These are phyloP conservation scores for Xylariaceae sp. DNA, from an alignment of 2,329 filamentous ascomycete species.

Conservation along the genomic window DNA sequence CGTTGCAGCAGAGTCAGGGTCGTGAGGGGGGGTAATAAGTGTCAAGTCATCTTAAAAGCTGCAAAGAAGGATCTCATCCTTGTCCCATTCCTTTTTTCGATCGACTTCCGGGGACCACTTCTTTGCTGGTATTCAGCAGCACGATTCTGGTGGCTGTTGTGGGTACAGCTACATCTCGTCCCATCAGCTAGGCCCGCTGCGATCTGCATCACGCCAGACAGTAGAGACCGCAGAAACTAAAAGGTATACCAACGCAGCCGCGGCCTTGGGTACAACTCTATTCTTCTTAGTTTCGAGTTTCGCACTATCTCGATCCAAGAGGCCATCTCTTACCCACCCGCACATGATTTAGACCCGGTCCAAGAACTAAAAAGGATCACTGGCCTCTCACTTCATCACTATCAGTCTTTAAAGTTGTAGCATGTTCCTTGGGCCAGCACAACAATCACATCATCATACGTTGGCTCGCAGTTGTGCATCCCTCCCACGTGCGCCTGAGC, in stretches of 20 bases:
- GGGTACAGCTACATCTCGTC: constrained; percentile 27
- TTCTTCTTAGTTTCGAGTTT: constrained; percentile 32
- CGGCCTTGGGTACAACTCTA: constrained; percentile 34
- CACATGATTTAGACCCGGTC: constrained; percentile 32
- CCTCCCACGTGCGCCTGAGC: constrained; percentile 28
- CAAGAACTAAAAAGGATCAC: constrained; percentile 32
- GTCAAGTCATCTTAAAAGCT: constrained; percentile 22
- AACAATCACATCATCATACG: constrained; percentile 29
- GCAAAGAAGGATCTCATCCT: constrained; percentile 27
- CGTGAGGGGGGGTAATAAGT: constrained; percentile 20
- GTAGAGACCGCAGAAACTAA: constrained; percentile 34
- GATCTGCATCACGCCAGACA: constrained; percentile 34
- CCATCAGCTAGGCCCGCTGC: constrained; percentile 25
- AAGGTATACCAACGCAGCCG: constrained; percentile 38
- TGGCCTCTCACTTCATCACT: constrained; percentile 27
- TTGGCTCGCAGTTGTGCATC: constrained; percentile 33
- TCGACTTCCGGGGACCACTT: constrained; percentile 22
- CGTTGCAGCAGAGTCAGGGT: constrained; percentile 15
- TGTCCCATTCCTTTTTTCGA: constrained; percentile 24
- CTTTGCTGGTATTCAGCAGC: constrained; percentile 27
- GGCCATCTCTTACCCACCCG: constrained; percentile 30
- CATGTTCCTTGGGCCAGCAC: constrained; percentile 35
- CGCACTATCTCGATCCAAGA: constrained; percentile 26
- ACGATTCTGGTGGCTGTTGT: constrained; percentile 29
- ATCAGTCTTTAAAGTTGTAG: constrained; percentile 32